Evolutionary conservation across 2,329 filamentous ascomycete species (phyloP).

Genomic region (Penicillium occitanis): DNA sequence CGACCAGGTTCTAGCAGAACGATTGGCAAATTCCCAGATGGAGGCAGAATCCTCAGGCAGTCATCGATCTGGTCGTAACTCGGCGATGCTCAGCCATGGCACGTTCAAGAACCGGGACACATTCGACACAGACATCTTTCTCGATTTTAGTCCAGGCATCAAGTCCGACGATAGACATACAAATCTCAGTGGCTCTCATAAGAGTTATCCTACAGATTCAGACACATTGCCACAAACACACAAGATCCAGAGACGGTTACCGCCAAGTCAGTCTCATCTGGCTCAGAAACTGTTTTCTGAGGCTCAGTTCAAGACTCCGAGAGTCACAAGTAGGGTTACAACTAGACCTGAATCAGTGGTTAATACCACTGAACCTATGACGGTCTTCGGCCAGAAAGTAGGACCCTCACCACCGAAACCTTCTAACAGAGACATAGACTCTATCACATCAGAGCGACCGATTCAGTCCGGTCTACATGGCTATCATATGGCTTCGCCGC

Average conservation of each 20-base stretch:
- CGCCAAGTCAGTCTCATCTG: background rate
- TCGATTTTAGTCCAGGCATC: background rate
- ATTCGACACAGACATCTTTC: background rate
- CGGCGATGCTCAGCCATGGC: background rate
- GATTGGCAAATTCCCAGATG: conserved; percentile 15
- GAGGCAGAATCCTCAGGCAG: background rate
- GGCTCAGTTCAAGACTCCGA: background rate
- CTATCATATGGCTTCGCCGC: background rate
- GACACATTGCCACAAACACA: conserved; percentile 15
- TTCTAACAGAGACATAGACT: background rate
- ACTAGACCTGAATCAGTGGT: background rate
- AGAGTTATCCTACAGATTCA: conserved; percentile 7
- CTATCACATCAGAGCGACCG: background rate
- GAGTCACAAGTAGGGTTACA: background rate
- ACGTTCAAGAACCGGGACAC: background rate
- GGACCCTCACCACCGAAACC: background rate
- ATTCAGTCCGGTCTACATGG: conserved; percentile 1
- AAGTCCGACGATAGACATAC: background rate
- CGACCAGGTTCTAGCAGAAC: conserved; percentile 30
- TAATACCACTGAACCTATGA: background rate
- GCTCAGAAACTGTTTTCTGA: background rate
- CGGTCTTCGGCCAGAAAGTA: conserved; percentile 9
- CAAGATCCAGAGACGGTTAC: conserved; percentile 15
- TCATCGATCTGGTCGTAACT: background rate
- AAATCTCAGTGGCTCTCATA: background rate